Evolutionary conservation across 768 basidiomycete species (phyloP), one percentile per base, ranked within the genome.

Genomic region (Rhizopogon roseolus): DNA sequence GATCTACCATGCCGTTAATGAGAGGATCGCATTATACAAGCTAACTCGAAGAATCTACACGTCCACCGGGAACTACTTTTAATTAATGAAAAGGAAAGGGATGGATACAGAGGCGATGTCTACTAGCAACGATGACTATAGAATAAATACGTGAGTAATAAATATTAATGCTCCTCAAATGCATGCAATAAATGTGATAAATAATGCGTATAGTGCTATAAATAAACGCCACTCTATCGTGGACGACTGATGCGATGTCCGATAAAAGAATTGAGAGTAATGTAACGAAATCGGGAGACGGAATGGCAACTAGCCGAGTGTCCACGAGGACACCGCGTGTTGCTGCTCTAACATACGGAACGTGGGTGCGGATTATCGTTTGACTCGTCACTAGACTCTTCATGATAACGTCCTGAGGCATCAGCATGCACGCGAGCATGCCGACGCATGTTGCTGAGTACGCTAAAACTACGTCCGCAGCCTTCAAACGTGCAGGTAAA

Each of bases 361-460:
- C 54, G 63, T 34, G 62, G 66, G 57, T 65, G 61, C 52, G 60
- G 62, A 27, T 22, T 22, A 22, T 77, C 76, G 55, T 72, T 74
- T 34, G 72, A 74, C 44, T 81, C 81, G 50, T 78, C 79, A 54
- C 73, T 74, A 17, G 71, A 73, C 19, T 65, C 60, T 49, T 78
- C 79, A 52, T 69, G 68, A 45, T 71, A 71, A 53, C 65, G 66
- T 49, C 49, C 60, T 3, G 53, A 51, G 41, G 55, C 55, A 38
- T 71, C 75, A 27, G 69, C 73, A 64, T 91, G 89, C 11, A 87
- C 84, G 52, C 89, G 84, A 55, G 88, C 83, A 67, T 92, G 90
- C 54, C 90, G 78, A 57, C 90, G 85, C 90, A 92, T 92, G 73
- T 92, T 92, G 69, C 88, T 90, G 64, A 90, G 81, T 48, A 91